A percentile compares a stretch with the other conserved stretches of the same genome.
Evolutionary conservation across 2,329 filamentous ascomycete genomes (phyloP).

Genomic region (Alternaria brassicicola): DNA sequence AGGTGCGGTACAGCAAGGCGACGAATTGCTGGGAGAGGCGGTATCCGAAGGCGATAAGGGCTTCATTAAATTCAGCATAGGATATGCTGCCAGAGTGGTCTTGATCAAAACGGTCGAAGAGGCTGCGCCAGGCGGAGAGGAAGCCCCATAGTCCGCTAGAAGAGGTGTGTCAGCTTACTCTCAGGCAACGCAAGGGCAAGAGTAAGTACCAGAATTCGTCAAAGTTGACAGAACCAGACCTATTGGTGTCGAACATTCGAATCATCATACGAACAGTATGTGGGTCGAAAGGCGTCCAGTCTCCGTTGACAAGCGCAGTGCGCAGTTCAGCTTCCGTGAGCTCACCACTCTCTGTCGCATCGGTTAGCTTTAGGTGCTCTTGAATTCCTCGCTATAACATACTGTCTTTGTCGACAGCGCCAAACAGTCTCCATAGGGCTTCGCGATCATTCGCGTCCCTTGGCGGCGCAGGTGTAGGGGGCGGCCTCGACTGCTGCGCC

Average conservation of each 20-base stretch:
- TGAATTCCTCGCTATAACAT: conserved; percentile 29
- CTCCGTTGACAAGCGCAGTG: conserved; percentile 91
- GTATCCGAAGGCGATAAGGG: conserved; percentile 90
- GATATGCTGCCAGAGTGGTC: conserved; percentile 88
- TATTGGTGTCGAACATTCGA: conserved; percentile 96
- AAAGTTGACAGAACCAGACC: conserved; percentile 87
- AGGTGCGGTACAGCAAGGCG: conserved; percentile 82
- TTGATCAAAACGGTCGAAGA: conserved; percentile 94
- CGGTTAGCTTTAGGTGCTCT: conserved; percentile 4
- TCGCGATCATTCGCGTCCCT: conserved; percentile 70
- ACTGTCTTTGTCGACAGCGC: conserved; percentile 88
- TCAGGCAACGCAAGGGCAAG: not conserved
- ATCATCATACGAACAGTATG: conserved; percentile 99
- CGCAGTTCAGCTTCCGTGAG: conserved; percentile 87
- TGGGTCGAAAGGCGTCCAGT: conserved; percentile 91
- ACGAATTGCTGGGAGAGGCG: conserved; percentile 84
- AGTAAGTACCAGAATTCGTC: conserved; percentile 78
- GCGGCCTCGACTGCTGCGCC: conserved; percentile 52
- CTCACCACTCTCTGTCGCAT: conserved; percentile 69
- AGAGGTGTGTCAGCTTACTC: conserved; percentile 7
- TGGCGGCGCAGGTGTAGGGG: conserved; percentile 56
- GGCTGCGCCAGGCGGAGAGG: conserved; percentile 86
- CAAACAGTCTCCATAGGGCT: conserved; percentile 80
- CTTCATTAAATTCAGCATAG: conserved; percentile 84
- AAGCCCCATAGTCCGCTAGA: conserved; percentile 85